Conservation (phyloP, 2,329 filamentous ascomycete genomes). For the Daldinia sp. region DNA sequence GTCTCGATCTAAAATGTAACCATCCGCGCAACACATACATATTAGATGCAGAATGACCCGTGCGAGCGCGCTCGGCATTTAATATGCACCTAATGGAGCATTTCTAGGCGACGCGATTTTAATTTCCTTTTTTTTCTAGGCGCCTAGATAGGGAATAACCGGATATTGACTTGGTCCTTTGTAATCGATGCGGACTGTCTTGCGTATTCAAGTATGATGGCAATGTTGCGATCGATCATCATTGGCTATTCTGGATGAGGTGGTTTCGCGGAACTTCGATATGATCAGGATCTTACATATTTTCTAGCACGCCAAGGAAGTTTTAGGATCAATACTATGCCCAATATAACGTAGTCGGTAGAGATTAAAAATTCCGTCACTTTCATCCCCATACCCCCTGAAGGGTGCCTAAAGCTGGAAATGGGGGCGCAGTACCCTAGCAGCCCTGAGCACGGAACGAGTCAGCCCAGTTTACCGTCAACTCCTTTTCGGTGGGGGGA, state of each 20-base stretch:
- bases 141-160: neutral
- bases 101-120: neutral
- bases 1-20: constrained; percentile 10
- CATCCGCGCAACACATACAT: neutral
- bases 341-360: neutral
- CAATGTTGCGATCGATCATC: constrained; percentile 10
- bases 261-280: neutral
- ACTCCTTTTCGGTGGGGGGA: neutral
- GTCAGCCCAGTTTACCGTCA: neutral
- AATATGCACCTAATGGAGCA: neutral
- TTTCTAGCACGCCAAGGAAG: neutral
- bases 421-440: neutral
- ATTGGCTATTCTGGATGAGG: constrained; percentile 19
- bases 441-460: neutral
- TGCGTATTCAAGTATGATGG: neutral
- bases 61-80: neutral
- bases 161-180: constrained; percentile 9
- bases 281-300: neutral
- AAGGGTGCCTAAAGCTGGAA: neutral
- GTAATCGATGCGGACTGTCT: constrained; percentile 4
- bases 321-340: neutral
- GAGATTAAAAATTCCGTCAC: neutral
- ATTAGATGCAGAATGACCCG: neutral
- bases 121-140: neutral
- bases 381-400: neutral